Evolutionary conservation across 805 yeast genomes (phyloP), one percentile per base, ranked within the genome.

Genomic region (Saccharomycopsis sp.): DNA sequence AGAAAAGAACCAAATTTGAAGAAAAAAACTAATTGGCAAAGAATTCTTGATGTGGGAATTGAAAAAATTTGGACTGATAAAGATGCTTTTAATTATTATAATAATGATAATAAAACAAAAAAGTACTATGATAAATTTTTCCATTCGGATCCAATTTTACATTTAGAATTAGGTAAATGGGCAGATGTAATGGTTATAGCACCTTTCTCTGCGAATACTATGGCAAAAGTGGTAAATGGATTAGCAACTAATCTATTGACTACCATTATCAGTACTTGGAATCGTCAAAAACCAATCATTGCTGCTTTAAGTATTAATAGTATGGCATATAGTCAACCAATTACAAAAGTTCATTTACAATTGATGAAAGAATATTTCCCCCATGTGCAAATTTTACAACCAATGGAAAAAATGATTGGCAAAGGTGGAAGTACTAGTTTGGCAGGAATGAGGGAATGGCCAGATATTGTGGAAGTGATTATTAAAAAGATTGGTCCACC

Each of bases 381-480:
- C 5, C 79, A 74, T 70, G 69, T 81, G 37, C 83, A 79, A 44
- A 69, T 83, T 15, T 59, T 83, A 52, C 79, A 74, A 53, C 94
- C 94, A 0, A 83, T 80, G 20, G 92, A 83, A 51, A 83, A 83
- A 55, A 87, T 83, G 49, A 67, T 63, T 62, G 81, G 60, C 14
- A 82, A 85, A 62, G 94, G 92, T 52, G 27, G 27, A 5, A 92
- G 83, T 54, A 80, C 82, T 45, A 89, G 92, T 14, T 79, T 83
- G 88, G 92, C 92, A 31, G 94, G 92, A 28, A 83, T 83, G 94
- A 71, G 86, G 68, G 92, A 82, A 54, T 82, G 87, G 84, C 76
- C 76, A 52, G 89, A 81, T 52, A 74, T 83, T 45, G 89, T 80
- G 8, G 86, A 81, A 51, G 72, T 76, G 17, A 38, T 71, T 42